Evolutionary conservation across 257 asterid genomes (phyloP).

Genomic region (Solanum piurae): DNA sequence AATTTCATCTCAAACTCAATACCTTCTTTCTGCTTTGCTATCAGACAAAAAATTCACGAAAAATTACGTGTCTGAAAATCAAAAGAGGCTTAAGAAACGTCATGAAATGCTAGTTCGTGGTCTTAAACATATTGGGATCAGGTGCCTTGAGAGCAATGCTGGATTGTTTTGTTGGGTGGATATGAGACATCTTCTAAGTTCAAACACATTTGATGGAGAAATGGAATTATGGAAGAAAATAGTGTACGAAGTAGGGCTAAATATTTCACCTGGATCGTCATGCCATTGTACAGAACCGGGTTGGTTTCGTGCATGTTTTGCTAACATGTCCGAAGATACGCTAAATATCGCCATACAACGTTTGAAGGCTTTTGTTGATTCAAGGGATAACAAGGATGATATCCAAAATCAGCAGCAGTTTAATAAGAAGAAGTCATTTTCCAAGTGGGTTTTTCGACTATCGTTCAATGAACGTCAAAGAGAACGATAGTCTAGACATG

Average conservation of each 20-base stretch:
- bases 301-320: conserved; percentile 3
- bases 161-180: conserved; percentile 5
- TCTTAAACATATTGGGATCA: background rate
- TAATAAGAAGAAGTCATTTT: conserved; percentile 29
- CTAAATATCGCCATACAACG: background rate
- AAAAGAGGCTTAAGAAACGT: background rate
- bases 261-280: conserved; percentile 6
- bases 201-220: background rate
- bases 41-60: conserved; percentile 1
- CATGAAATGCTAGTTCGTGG: conserved; percentile 5
- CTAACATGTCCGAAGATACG: background rate
- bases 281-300: conserved; percentile 4
- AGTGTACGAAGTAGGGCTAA: background rate
- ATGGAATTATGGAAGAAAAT: conserved; percentile 2
- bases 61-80: background rate
- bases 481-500: conserved; percentile 16
- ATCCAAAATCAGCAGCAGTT: background rate
- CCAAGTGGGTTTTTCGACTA: conserved; percentile 53
- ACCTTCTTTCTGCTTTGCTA: background rate
- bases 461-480: conserved; percentile 43
- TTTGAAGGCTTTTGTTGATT: background rate
- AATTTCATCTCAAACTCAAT: conserved; percentile 8
- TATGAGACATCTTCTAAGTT: conserved; percentile 1
- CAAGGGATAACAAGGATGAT: background rate
- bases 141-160: conserved; percentile 2